A percentile compares a stretch with the other conserved stretches of the same genome.
phyloP scores from a whole-genome alignment of 2,329 filamentous ascomycete genomes.

The Davidsoniella neocaledoniae region DNA sequence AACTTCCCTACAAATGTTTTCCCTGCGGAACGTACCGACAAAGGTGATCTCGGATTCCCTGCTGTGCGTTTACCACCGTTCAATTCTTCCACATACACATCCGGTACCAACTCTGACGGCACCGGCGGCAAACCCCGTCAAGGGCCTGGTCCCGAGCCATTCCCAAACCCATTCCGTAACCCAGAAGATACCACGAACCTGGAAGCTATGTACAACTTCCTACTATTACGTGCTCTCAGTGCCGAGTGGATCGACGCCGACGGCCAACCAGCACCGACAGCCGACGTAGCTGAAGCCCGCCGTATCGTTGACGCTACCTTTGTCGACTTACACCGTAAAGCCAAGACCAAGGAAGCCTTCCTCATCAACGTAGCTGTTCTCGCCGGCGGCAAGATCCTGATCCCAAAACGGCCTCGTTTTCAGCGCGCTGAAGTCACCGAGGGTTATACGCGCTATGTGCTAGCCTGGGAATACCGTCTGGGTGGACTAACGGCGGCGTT shows the following conservation, averaged over 20 bases:
- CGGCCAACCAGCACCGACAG: conserved; percentile 26
- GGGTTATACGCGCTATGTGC: conserved; percentile 7
- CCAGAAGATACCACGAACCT: conserved; percentile 35
- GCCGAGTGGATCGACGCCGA: conserved; percentile 35
- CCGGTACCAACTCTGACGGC: background rate
- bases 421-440: conserved; percentile 6
- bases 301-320: conserved; percentile 38
- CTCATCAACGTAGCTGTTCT: conserved; percentile 42
- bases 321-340: conserved; percentile 33
- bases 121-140: too few species aligned
- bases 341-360: conserved; percentile 36
- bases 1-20: conserved; percentile 10
- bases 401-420: conserved; percentile 18
- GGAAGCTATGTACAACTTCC: conserved; percentile 37
- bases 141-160: conserved; percentile 8
- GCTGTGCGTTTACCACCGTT: background rate
- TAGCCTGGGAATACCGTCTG: conserved; percentile 11
- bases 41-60: conserved; percentile 6
- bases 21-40: conserved; percentile 4
- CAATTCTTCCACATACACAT: background rate
- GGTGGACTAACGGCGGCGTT: conserved; percentile 6
- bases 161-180: conserved; percentile 8
- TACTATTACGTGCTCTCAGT: conserved; percentile 32
- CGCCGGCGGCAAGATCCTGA: conserved; percentile 34
- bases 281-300: conserved; percentile 34